Evolutionary conservation across 2,329 filamentous ascomycete genomes (phyloP).

Genomic region (Colletotrichum cuscutae): DNA sequence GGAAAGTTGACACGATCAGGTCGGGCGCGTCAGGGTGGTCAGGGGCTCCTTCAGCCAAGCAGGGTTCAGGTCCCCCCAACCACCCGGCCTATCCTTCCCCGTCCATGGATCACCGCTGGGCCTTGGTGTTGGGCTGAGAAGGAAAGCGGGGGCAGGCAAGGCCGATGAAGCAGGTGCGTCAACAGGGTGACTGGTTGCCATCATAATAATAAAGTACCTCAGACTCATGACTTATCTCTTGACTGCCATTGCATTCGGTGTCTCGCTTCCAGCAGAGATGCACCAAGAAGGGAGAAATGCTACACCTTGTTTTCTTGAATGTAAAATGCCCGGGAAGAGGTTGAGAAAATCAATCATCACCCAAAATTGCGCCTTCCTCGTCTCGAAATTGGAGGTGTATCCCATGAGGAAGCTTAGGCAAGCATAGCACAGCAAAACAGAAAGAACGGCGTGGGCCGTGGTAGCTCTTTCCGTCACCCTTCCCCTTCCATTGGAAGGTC

Average conservation of each 20-base stretch:
- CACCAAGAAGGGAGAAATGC: not conserved
- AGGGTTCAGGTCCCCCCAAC: constrained; percentile 24
- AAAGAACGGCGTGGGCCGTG: not conserved
- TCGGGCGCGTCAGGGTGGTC: constrained; percentile 7
- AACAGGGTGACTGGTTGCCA: not conserved
- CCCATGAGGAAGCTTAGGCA: not conserved
- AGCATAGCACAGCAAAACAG: not conserved
- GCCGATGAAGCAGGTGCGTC: not conserved
- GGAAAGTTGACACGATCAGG: not conserved
- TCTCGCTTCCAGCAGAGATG: not conserved
- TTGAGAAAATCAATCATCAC: not conserved
- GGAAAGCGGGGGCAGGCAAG: not conserved
- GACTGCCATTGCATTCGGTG: not conserved
- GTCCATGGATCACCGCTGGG: constrained; percentile 19
- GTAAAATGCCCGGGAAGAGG: not conserved
- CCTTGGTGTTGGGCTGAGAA: not conserved
- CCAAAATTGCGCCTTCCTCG: not conserved
- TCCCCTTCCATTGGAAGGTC: constrained; percentile 7
- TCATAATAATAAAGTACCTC: not conserved
- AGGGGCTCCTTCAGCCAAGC: constrained; percentile 17
- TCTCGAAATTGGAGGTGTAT: not conserved
- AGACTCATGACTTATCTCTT: not conserved
- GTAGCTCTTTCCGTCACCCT: not conserved
- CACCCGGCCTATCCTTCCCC: constrained; percentile 13
- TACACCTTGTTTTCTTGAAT: not conserved